Evolutionary conservation across 371 early-diverging fungal species (phyloP).

Genomic region (Modicella reniformis): DNA sequence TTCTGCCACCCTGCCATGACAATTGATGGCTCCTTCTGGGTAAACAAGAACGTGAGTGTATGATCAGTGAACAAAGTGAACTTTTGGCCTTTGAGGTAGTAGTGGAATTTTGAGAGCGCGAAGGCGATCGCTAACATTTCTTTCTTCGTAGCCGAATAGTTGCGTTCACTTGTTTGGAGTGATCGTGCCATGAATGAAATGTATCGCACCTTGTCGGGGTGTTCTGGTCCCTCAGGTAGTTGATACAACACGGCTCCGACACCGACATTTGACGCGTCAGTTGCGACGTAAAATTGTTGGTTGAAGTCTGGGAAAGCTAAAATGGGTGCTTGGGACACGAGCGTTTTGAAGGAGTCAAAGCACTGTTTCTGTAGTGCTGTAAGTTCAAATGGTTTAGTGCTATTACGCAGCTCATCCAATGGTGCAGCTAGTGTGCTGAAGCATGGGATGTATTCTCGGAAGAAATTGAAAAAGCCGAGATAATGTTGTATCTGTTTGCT

Average conservation of each 20-base stretch:
- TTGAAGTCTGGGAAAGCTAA: conserved; percentile 40
- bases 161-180: conserved; percentile 4
- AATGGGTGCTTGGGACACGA: neutral
- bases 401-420: conserved; percentile 14
- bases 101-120: conserved; percentile 44
- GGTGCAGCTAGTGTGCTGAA: conserved; percentile 18
- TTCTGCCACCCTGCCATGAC: conserved; percentile 44
- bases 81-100: conserved; percentile 41
- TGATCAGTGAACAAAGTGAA: conserved; percentile 45
- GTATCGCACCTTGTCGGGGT: neutral
- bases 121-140: conserved; percentile 23
- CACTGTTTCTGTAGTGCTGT: no score
- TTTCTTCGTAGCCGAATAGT: conserved; percentile 5
- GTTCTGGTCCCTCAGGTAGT: neutral
- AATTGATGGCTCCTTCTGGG: conserved; percentile 28
- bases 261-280: conserved; percentile 55
- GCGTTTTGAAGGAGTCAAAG: neutral
- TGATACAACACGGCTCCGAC: conserved; percentile 54
- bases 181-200: conserved; percentile 26
- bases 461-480: conserved; percentile 10
- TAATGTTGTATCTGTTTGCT: conserved; percentile 10
- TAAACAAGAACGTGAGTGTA: conserved; percentile 27
- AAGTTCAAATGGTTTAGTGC: neutral
- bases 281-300: conserved; percentile 51
- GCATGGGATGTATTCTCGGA: conserved; percentile 11